Base-by-base conservation (phyloP, 345 rosid species). In the Syzygium jambos region DNA sequence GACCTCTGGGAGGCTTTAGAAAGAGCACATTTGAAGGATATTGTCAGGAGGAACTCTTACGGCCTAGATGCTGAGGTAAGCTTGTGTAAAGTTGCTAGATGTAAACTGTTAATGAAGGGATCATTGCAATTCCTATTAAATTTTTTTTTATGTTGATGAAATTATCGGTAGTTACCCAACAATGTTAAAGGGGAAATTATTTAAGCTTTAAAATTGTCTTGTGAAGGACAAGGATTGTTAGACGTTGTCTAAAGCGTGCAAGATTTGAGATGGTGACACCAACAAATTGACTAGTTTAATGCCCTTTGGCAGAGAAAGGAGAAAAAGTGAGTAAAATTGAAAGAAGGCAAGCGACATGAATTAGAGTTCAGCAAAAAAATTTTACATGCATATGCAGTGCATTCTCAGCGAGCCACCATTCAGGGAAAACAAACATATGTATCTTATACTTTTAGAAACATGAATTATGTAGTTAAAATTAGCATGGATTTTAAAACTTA, bases 1-100 rank as follows among this genome's bases (percentile, higher is more conserved):
- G 99, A 94, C 89, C 95, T 98, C 55, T 94, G 98, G 99, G 99
- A 98, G 91, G 95, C 99, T 89, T 88, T 95, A 68, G 96, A 95
- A 90, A 95, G 96, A 90, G 98, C 99, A 17, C 95, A 95, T 87
- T 89, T 96, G 88, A 98, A 95, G 91, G 98, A 95, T 91, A 96
- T 93, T 84, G 90, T 96, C 90, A 88, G 93, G 87, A 93, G 94
- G 91, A 95, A 89, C 91, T 78, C 95, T 78, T 88, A 90, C 34
- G 99, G 98, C 85, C 93, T 98, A 83, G 94, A 95, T 85, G 93
- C 97, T 90, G 94, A 95, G 98, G 99, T 96, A 91, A 83, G 49
- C 22, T 78, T 53, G 11, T 17, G 7, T 38, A 38, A 22, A 73
- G 27, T 38, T 34, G 5, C 49, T 9, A 73, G 4, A 38, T 73